Base-by-base conservation (phyloP, 441 rosid genomes). In the Capsella rubella region DNA sequence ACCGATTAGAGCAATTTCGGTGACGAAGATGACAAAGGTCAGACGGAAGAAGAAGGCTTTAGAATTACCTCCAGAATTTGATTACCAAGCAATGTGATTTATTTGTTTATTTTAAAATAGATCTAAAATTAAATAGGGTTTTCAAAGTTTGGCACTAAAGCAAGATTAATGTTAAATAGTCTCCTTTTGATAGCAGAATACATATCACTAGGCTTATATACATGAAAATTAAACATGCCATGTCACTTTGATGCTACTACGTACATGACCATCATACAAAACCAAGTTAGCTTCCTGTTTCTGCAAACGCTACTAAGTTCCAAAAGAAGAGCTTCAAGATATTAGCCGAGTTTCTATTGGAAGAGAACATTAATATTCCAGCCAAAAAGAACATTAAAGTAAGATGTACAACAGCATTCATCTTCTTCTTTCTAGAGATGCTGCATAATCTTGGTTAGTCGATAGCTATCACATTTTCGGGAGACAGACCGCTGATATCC, bases 331-430 rank as follows among this genome's bases (percentile, higher is more conserved):
- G 42, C 47, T 51, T 12, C 8, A 3, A 42, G 18, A 49, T 47
- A 57, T 53, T 72, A 39, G 66, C 72, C 60, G 72, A 66, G 59
- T 37, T 65, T 57, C 4, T 56, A 25, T 56, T 62, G 54, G 62
- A 71, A 31, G 75, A 59, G n/a, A 31, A 31, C 67, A 49, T 7
- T 18, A 5, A 29, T 34, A 34, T 49, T 59, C 58, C 60, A 29
- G 2, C 7, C 16, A 5, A 29, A 35, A 5, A 16, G 25, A 8
- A 21, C 4, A 31, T 3, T 21, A 2, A 25, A 28, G 10, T 45
- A 25, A 35, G 0, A 29, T 49, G 10, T 39, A 45, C 64, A 46
- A 34, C 31, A 73, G 9, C 35, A 27, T 47, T 32, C 32, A 53
- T 28, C 46, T 32, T 28, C 46, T 32, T 63, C 37, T 54, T 43